phyloP scores from a whole-genome alignment of 1,139 yeast species.

The Pichia sp. region DNA sequence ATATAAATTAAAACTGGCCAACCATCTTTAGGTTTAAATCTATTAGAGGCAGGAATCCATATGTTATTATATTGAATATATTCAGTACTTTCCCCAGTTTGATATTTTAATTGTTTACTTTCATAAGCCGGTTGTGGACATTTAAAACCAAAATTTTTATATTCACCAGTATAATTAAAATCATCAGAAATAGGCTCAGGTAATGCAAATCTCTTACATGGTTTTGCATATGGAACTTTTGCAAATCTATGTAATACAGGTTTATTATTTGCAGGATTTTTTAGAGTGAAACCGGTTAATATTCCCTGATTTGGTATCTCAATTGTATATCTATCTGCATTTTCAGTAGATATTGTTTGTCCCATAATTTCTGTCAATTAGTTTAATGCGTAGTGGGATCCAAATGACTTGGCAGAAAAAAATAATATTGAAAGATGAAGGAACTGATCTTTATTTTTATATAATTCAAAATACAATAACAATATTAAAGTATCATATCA shows the following conservation, averaged over 20 bases:
- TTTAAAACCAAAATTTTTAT: conserved; percentile 28
- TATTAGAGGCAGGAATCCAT: conserved; percentile 34
- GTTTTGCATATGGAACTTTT: conserved; percentile 22
- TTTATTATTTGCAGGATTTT: conserved; percentile 15
- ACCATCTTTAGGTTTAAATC: conserved; percentile 30
- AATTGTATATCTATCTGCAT: conserved; percentile 12
- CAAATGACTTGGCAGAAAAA: no score
- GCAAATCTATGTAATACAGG: conserved; percentile 18
- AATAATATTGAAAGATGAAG: no score
- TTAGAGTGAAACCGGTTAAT: conserved; percentile 18
- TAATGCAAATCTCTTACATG: conserved; percentile 19
- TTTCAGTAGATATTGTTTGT: conserved; percentile 21
- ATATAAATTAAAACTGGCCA: conserved; percentile 38
- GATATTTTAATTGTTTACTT: conserved; percentile 25
- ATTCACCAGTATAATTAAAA: conserved; percentile 34
- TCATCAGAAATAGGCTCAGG: conserved; percentile 26
- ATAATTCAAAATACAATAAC: no score
- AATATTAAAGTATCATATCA: no score
- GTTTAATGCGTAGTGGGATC: no score
- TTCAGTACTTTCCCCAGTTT: conserved; percentile 28
- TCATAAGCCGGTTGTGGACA: conserved; percentile 35
- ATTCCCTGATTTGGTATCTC: conserved; percentile 19
- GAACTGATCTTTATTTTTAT: no score
- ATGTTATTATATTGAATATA: conserved; percentile 35
- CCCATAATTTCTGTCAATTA: conserved; percentile 17